Evolutionary conservation across 305 asterid genomes (phyloP).

Genomic region (Solanum chacoense): DNA sequence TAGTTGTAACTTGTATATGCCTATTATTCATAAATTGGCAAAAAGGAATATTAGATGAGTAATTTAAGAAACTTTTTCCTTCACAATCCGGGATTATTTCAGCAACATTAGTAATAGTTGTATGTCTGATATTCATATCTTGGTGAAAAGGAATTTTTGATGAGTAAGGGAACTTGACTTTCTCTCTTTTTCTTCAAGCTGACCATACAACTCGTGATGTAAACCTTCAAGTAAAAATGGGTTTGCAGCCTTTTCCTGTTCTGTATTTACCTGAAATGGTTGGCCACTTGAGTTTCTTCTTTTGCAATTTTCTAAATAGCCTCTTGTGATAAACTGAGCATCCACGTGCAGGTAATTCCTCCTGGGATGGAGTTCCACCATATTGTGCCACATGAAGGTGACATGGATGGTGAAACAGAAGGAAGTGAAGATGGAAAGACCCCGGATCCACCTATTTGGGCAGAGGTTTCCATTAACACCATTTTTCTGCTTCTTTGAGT

Average conservation of each 20-base stretch:
- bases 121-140: neutral
- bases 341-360: slow-evolving; percentile 67
- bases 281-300: neutral
- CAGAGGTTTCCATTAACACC: slow-evolving; percentile 46
- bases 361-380: slow-evolving; percentile 99
- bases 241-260: neutral
- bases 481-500: neutral
- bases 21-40: neutral
- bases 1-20: neutral
- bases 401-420: slow-evolving; percentile 74
- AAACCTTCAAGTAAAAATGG: neutral
- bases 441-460: slow-evolving; percentile 86
- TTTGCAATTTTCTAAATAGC: neutral
- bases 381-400: slow-evolving; percentile 94
- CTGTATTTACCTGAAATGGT: neutral
- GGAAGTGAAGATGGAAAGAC: slow-evolving; percentile 74
- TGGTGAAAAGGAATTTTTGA: neutral
- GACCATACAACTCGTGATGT: neutral
- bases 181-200: neutral
- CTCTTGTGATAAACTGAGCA: slow-evolving; percentile 6
- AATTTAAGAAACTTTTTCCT: neutral
- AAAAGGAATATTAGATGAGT: neutral
- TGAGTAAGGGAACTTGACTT: neutral
- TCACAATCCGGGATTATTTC: neutral
- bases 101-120: neutral